phyloP scores from a whole-genome alignment of 768 basidiomycete genomes.

The Termitomyces eurrhizus region DNA sequence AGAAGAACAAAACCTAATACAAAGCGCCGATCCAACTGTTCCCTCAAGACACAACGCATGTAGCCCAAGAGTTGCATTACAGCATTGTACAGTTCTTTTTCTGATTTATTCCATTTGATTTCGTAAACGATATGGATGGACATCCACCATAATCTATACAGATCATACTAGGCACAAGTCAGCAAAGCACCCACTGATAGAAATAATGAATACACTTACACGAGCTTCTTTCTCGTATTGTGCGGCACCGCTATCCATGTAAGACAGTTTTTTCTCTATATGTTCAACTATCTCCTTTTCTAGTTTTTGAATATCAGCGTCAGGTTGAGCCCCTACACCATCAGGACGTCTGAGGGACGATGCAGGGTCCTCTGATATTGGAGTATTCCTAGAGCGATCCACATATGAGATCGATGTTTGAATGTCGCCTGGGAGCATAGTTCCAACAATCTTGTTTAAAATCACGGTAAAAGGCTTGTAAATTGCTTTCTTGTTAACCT shows the following conservation, averaged over 20 bases:
- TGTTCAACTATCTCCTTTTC: too few relatives aligned
- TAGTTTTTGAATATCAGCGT: too few relatives aligned
- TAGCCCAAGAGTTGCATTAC: slow-evolving; percentile 3
- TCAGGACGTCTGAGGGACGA: too few relatives aligned
- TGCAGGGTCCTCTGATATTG: too few relatives aligned
- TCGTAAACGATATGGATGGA: neutral
- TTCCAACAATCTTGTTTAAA: neutral
- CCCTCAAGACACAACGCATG: slow-evolving; percentile 5
- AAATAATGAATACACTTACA: neutral
- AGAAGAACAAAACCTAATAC: slow-evolving; percentile 4
- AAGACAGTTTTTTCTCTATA: too few relatives aligned
- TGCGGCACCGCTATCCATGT: too few relatives aligned
- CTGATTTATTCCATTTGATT: neutral
- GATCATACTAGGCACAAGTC: neutral
- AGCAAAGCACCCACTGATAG: neutral
- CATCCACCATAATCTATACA: neutral
- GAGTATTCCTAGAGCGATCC: too few relatives aligned
- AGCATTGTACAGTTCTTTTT: neutral
- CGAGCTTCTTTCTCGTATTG: neutral
- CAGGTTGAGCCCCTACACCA: too few relatives aligned
- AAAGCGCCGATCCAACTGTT: neutral
- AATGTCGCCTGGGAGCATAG: neutral
- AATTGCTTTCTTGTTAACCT: neutral
- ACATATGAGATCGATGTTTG: too few relatives aligned
- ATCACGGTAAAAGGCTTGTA: neutral